These are phyloP conservation scores for Pilobolus umbonatus DNA, from an alignment of 192 early-diverging fungal genomes.

Conservation along the genomic window DNA sequence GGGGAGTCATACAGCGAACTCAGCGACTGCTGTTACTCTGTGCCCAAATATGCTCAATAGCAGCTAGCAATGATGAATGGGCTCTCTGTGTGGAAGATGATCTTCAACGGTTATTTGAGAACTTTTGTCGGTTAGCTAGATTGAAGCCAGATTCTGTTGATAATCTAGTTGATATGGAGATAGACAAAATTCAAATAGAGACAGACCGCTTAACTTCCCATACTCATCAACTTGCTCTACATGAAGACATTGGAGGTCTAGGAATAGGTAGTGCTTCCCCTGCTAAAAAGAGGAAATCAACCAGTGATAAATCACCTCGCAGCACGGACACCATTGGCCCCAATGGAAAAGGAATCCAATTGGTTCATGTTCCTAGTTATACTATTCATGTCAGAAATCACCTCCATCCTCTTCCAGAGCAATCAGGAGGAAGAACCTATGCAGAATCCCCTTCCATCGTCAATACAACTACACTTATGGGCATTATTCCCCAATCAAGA, in stretches of 20 bases:
- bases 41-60: conserved; percentile 42
- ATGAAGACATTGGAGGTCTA: not conserved
- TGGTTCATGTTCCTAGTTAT: conserved; percentile 17
- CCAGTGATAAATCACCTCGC: not conserved
- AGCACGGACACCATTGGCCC: not conserved
- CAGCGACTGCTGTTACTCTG: conserved; percentile 40
- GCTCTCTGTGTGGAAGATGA: conserved; percentile 21
- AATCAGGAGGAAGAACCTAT: not conserved
- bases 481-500: not conserved
- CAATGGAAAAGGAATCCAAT: conserved; percentile 18
- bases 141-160: conserved; percentile 15
- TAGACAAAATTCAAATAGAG: conserved; percentile 14
- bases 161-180: conserved; percentile 15
- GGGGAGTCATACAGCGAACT: conserved; percentile 47
- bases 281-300: conserved; percentile 9
- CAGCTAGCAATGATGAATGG: conserved; percentile 31
- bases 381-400: conserved; percentile 13
- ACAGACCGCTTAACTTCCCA: not conserved
- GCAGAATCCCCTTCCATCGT: not conserved
- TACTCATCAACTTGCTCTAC: conserved; percentile 1
- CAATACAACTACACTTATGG: not conserved
- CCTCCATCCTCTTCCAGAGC: not conserved
- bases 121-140: conserved; percentile 19
- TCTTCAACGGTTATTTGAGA: conserved; percentile 19
- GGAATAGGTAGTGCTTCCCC: not conserved